Base-by-base conservation (phyloP, 306 rosid genomes). In the Sicyos baderoa region DNA sequence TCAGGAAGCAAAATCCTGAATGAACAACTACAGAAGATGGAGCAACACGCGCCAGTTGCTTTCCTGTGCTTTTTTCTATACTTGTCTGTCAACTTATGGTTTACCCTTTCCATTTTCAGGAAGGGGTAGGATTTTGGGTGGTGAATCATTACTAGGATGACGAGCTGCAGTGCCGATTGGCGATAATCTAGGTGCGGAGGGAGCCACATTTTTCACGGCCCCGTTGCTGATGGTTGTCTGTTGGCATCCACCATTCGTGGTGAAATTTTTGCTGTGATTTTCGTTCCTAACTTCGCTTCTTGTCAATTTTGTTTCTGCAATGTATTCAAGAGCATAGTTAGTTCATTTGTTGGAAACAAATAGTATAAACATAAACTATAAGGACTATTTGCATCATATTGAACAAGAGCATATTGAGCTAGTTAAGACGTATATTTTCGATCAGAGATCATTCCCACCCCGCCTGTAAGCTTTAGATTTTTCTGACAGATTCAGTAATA, bases 291-390 rank as follows among this genome's bases (percentile, higher is more conserved):
- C 37, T 67, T 80, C 84, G 68, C 77, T 80, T 79, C 81, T 87
- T 37, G 87, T 78, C 74, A 82, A 73, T 54, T 77, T 84, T 51
- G 91, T 88, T 81, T 89, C 98, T 92, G 92, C 76, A 84, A 82
- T 55, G 56, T 61, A 67, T 6, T 44, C 69, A 84, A 62, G 68
- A 76, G 47, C 55, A 74, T 66, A 65, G 72, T 50, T 61, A 75
- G 71, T 57, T 75, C 72, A 60, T 42, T 62, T 17, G 66, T 62
- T 23, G 64, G 17, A 50, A 5, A 68, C 54, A 51, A 64, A 9
- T 54, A n/a, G 51, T 37, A n/a, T 27, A 59, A 44, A 13, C 73
- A 53, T 16, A 14, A 7, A 67, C 42, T 19, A 1, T 45, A 60
- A 32, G 2, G 15, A 61, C 23, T 61, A 61, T 61, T 35, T 61